These are phyloP conservation scores for Vicia faba DNA, from an alignment of 306 rosid species.

Conservation along the genomic window DNA sequence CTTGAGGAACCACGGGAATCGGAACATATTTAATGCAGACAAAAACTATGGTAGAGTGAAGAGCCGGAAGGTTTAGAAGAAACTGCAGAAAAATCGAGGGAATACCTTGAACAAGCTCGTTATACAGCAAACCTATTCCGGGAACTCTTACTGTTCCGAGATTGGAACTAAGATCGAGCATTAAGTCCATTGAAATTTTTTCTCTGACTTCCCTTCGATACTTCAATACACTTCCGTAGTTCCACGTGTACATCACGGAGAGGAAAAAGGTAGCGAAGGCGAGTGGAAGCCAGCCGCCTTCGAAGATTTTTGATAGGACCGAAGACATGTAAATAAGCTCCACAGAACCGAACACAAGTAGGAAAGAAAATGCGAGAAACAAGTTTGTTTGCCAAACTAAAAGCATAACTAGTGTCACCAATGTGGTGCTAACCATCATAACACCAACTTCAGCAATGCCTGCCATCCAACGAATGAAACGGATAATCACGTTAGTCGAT, in stretches of 20 bases:
- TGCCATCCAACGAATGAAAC: conserved; percentile 48
- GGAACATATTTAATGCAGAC: conserved; percentile 98
- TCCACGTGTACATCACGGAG: conserved; percentile 94
- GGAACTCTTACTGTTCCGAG: conserved; percentile 94
- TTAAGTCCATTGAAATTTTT: conserved; percentile 76
- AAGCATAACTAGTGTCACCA: conserved; percentile 93
- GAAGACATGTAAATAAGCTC: conserved; percentile 83
- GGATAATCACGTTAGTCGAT: conserved; percentile 29
- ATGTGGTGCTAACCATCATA: conserved; percentile 89
- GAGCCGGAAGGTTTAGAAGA: conserved; percentile 86
- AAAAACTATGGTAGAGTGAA: conserved; percentile 79
- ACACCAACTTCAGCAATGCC: conserved; percentile 99
- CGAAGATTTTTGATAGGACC: conserved; percentile 67
- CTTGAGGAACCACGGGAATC: conserved; percentile 90
- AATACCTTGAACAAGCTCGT: conserved; percentile 95
- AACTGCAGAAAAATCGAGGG: conserved; percentile 91
- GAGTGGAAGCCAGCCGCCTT: conserved; percentile 98
- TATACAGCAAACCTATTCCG: conserved; percentile 89
- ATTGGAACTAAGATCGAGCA: conserved; percentile 85
- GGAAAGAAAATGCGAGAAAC: conserved; percentile 69
- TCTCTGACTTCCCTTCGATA: conserved; percentile 80
- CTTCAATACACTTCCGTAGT: conserved; percentile 94
- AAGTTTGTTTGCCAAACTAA: conserved; percentile 95
- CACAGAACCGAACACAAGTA: conserved; percentile 74
- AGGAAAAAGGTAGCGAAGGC: conserved; percentile 81